Evolutionary conservation across 2,329 filamentous ascomycete species (phyloP).

Genomic region (Aspergillus sp.): DNA sequence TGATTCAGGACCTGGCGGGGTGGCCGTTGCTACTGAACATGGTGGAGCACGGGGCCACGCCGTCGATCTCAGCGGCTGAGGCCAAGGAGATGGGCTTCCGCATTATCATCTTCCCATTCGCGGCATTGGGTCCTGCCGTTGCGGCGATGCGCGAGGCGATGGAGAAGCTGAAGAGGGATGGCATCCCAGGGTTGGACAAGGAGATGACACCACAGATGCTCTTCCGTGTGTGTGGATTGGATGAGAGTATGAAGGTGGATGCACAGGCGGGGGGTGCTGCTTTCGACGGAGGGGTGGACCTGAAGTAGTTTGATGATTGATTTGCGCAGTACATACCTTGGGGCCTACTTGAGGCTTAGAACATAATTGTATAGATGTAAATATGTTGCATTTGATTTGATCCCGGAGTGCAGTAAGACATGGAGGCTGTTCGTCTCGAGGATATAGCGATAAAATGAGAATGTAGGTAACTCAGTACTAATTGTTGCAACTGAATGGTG

Average conservation of each 20-base stretch:
- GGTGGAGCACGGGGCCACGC: slow-evolving; percentile 48
- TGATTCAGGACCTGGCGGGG: slow-evolving; percentile 38
- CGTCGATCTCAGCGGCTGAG: slow-evolving; percentile 41
- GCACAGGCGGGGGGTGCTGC: slow-evolving; percentile 40
- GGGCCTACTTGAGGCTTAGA: neutral
- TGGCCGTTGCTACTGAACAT: slow-evolving; percentile 49
- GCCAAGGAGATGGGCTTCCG: slow-evolving; percentile 45
- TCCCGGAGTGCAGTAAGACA: neutral
- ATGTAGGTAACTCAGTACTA: too few species aligned
- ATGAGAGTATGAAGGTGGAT: slow-evolving; percentile 46
- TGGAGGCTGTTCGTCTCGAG: too few species aligned
- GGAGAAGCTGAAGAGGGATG: slow-evolving; percentile 40
- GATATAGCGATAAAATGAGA: too few species aligned
- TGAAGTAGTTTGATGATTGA: slow-evolving; percentile 16
- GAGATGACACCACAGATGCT: slow-evolving; percentile 42
- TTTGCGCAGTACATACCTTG: neutral
- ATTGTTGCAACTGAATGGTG: neutral
- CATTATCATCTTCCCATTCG: slow-evolving; percentile 48
- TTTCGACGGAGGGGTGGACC: slow-evolving; percentile 36
- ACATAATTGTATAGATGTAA: neutral
- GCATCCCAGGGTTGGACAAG: slow-evolving; percentile 33
- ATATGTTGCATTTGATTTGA: neutral
- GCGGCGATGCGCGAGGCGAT: slow-evolving; percentile 39
- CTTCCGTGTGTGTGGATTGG: slow-evolving; percentile 48
- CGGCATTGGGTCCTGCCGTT: slow-evolving; percentile 41